Evolutionary conservation across 805 yeast genomes (phyloP).

Genomic region (Vanderwaltozyma yarrowii): DNA sequence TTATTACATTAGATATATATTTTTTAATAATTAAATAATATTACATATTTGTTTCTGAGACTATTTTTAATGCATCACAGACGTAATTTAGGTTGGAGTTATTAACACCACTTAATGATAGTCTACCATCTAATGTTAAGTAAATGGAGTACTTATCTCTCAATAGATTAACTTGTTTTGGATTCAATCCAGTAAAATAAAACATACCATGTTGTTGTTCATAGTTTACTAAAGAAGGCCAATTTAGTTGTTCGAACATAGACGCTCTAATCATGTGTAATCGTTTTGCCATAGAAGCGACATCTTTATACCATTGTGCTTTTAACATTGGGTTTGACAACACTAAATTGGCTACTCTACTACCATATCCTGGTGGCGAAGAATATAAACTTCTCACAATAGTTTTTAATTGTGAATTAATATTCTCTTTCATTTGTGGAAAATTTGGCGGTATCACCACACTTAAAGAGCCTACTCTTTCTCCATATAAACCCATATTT

Average conservation of each 20-base stretch:
- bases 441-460: slow-evolving; percentile 37
- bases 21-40: background rate
- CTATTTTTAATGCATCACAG: slow-evolving; percentile 14
- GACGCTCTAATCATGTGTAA: slow-evolving; percentile 60
- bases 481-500: slow-evolving; percentile 93
- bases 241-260: slow-evolving; percentile 54
- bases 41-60: background rate
- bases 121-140: slow-evolving; percentile 83
- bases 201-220: slow-evolving; percentile 85
- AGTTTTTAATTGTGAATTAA: slow-evolving; percentile 74
- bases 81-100: slow-evolving; percentile 61
- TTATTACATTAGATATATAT: background rate
- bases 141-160: slow-evolving; percentile 69
- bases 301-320: slow-evolving; percentile 73
- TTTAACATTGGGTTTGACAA: slow-evolving; percentile 50
- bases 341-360: slow-evolving; percentile 75
- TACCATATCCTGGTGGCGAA: slow-evolving; percentile 92
- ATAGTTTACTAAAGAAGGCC: slow-evolving; percentile 69
- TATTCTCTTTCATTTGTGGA: slow-evolving; percentile 42
- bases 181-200: slow-evolving; percentile 73
- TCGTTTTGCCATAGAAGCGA: slow-evolving; percentile 67
- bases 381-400: slow-evolving; percentile 82
- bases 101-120: slow-evolving; percentile 84
- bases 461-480: slow-evolving; percentile 75
- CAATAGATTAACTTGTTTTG: slow-evolving; percentile 60